Evolutionary conservation across 768 basidiomycete genomes (phyloP).

Genomic region (Collybia mongolica): DNA sequence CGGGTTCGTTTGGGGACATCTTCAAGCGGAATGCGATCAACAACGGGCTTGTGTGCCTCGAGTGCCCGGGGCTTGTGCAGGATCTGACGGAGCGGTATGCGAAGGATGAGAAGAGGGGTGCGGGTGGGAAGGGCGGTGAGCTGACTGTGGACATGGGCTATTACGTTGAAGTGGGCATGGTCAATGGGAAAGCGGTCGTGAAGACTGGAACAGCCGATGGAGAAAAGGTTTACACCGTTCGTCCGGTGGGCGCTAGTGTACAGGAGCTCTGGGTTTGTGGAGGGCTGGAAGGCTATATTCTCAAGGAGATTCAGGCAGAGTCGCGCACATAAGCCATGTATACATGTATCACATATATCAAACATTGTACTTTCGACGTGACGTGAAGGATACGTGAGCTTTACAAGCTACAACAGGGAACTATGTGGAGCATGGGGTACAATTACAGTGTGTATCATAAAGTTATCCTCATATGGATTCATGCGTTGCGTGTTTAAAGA

Average conservation of each 20-base stretch:
- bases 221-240: slow-evolving; percentile 58
- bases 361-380: too few species aligned
- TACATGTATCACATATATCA: neutral
- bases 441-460: too few species aligned
- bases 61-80: slow-evolving; percentile 84
- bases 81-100: slow-evolving; percentile 80
- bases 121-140: slow-evolving; percentile 80
- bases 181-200: slow-evolving; percentile 67
- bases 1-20: slow-evolving; percentile 99
- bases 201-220: slow-evolving; percentile 35
- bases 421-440: too few species aligned
- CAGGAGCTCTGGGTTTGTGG: slow-evolving; percentile 98
- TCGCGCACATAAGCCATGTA: slow-evolving; percentile 5
- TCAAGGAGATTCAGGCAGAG: slow-evolving; percentile 62
- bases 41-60: slow-evolving; percentile 94
- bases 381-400: too few species aligned
- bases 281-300: slow-evolving; percentile 88
- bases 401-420: too few species aligned
- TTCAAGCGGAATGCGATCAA: slow-evolving; percentile 99
- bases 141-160: slow-evolving; percentile 79
- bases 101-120: slow-evolving; percentile 70
- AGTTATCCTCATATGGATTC: too few species aligned
- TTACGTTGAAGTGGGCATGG: slow-evolving; percentile 64
- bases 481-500: slow-evolving; percentile 31
- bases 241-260: slow-evolving; percentile 87